These are phyloP conservation scores for Wickerhamomyces ciferrii DNA, from an alignment of 805 yeast species.

Conservation along the genomic window DNA sequence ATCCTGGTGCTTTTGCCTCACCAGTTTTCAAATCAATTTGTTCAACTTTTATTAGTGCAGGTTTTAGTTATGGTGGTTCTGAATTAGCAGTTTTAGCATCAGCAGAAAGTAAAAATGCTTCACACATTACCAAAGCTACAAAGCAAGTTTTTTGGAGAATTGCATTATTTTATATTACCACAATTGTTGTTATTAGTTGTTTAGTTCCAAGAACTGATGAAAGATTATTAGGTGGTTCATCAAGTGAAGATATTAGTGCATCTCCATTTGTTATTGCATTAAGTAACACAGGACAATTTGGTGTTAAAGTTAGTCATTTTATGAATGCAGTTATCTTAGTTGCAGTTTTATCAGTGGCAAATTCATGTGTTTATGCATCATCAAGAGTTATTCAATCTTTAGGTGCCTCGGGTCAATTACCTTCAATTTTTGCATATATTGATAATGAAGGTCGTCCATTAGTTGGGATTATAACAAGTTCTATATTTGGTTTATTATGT, in stretches of 20 bases:
- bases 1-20: slow-evolving; percentile 49
- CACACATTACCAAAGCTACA: slow-evolving; percentile 53
- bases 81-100: slow-evolving; percentile 74
- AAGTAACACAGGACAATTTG: slow-evolving; percentile 51
- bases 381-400: slow-evolving; percentile 64
- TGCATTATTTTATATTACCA: slow-evolving; percentile 59
- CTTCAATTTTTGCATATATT: slow-evolving; percentile 52
- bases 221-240: slow-evolving; percentile 40
- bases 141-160: slow-evolving; percentile 86
- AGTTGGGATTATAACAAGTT: slow-evolving; percentile 45
- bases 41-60: slow-evolving; percentile 71
- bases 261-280: slow-evolving; percentile 81
- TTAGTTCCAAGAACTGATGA: slow-evolving; percentile 62
- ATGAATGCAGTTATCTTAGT: slow-evolving; percentile 65
- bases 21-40: slow-evolving; percentile 66
- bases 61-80: slow-evolving; percentile 72
- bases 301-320: slow-evolving; percentile 54
- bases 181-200: slow-evolving; percentile 54
- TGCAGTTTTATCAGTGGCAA: slow-evolving; percentile 70
- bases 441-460: slow-evolving; percentile 69
- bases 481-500: slow-evolving; percentile 51
- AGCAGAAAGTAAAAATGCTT: slow-evolving; percentile 70
- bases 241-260: slow-evolving; percentile 57
- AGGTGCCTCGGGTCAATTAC: slow-evolving; percentile 60
- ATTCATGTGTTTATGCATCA: slow-evolving; percentile 63